A percentile compares a stretch with the other conserved stretches of the same genome.
Evolutionary conservation across 2,329 filamentous ascomycete genomes (phyloP).

Genomic region (Fusarium ambrosium): DNA sequence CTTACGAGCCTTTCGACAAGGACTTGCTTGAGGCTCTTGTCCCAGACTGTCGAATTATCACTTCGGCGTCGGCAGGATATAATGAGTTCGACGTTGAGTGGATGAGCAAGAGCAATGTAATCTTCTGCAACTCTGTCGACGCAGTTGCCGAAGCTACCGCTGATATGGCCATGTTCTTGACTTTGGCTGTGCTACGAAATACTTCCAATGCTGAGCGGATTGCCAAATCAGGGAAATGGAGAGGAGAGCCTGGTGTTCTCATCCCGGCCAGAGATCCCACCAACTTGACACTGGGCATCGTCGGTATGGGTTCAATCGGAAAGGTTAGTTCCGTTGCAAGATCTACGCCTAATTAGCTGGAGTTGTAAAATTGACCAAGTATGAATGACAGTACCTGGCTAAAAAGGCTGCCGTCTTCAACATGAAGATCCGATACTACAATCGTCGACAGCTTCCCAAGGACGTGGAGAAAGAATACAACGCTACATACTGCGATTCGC

Average conservation of each 20-base stretch:
- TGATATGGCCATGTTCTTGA: slow-evolving; percentile 58
- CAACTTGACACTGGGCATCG: slow-evolving; percentile 58
- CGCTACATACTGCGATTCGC: slow-evolving; percentile 51
- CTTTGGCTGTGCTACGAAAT: slow-evolving; percentile 57
- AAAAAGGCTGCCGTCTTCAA: slow-evolving; percentile 56
- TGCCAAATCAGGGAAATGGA: slow-evolving; percentile 54
- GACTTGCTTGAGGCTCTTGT: slow-evolving; percentile 55
- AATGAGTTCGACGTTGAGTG: slow-evolving; percentile 61
- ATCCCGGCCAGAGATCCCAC: slow-evolving; percentile 56
- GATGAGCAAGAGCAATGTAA: slow-evolving; percentile 59
- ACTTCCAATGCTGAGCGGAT: slow-evolving; percentile 55
- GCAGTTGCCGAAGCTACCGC: slow-evolving; percentile 66
- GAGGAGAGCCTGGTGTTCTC: slow-evolving; percentile 36
- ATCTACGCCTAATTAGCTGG: background rate
- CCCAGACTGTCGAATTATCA: slow-evolving; percentile 59
- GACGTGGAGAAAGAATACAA: slow-evolving; percentile 51
- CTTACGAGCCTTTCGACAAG: slow-evolving; percentile 63
- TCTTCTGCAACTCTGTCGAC: slow-evolving; percentile 67
- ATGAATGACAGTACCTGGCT: slow-evolving; percentile 51
- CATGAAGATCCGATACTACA: slow-evolving; percentile 58
- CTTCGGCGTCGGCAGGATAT: slow-evolving; percentile 61
- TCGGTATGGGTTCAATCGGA: slow-evolving; percentile 61
- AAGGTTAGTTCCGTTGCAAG: slow-evolving; percentile 19
- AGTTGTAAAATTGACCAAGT: background rate
- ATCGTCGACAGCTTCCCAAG: slow-evolving; percentile 50